Base-by-base conservation (phyloP, 2,329 filamentous ascomycete genomes). In the Claviceps fusiformis region DNA sequence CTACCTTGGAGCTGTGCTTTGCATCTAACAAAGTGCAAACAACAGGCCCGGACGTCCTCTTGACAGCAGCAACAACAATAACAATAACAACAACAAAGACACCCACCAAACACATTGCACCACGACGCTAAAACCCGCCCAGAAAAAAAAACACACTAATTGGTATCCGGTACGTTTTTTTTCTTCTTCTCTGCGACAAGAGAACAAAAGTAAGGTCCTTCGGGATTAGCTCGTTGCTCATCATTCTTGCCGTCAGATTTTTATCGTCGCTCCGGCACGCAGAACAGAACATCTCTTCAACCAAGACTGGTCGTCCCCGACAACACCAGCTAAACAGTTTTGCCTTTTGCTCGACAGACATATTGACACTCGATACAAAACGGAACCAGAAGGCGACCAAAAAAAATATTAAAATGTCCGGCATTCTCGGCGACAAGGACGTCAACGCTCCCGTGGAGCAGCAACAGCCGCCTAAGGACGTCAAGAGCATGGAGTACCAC, bases 401-500 rank as follows among this genome's bases (percentile, higher is more conserved):
- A 31, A 4, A 43, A 19, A 17, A 13, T 37, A 67, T 59, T 24
- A 24, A 24, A 62, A 85, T 84, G 81, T 78, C 79, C 58, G 59
- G 70, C 68, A 80, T 84, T 62, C 82, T 89, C 70, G 73, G 75
- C 62, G 73, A 79, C 65, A 83, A 83, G 72, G 83, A 87, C 73
- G 75, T 78, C 71, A 88, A 88, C 71, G 74, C 74, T 57, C 60
- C 75, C 60, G 70, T 79, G 60, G 54, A 56, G 46, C 56, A 61
- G 52, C 64, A 64, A 52, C 58, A 61, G 45, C 56, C 67, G 56
- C 63, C 59, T 63, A 75, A 77, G 67, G 72, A 78, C 58, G 71
- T 81, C 54, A 83, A 82, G 77, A 82, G 75, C 73, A 81, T 91
- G 76, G 86, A 89, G 65, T 87, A 87, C 67, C 86, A 90, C 67